Evolutionary conservation across 2,329 filamentous ascomycete genomes (phyloP).

Genomic region (Cladosporium oxysporum): DNA sequence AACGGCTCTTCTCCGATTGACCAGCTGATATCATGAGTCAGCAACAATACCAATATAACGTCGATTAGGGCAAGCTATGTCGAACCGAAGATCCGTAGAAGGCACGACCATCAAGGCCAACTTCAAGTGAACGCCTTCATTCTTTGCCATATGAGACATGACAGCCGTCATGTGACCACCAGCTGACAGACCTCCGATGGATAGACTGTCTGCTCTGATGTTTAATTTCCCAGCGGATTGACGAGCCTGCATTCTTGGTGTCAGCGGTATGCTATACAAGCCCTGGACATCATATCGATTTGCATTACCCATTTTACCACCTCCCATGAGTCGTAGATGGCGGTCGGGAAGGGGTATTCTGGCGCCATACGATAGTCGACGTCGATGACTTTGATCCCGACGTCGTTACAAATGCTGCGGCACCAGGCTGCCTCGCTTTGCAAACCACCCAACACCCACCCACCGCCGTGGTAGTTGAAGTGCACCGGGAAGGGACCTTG

Average conservation of each 20-base stretch:
- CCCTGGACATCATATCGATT: not conserved
- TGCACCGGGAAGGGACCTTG: not conserved
- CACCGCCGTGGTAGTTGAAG: constrained; percentile 41
- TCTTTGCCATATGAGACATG: constrained; percentile 1
- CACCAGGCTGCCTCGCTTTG: constrained; percentile 43
- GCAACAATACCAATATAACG: not conserved
- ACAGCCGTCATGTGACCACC: not conserved
- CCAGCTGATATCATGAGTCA: not conserved
- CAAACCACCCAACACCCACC: constrained; percentile 42
- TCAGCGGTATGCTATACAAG: not conserved
- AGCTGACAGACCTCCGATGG: not conserved
- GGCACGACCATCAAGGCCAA: constrained; percentile 1
- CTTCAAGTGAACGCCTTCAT: not conserved
- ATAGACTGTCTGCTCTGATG: not conserved
- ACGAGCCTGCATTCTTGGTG: not conserved
- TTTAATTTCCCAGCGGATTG: not conserved
- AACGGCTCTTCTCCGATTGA: not conserved
- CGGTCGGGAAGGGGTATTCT: constrained; percentile 49
- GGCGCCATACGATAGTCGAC: constrained; percentile 53
- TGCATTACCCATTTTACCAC: constrained; percentile 40
- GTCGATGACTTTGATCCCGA: constrained; percentile 45
- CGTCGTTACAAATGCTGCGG: constrained; percentile 37
- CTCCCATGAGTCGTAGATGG: constrained; percentile 49
- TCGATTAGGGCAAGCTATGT: not conserved
- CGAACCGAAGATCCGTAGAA: not conserved